Base-by-base conservation (phyloP, 148 eudicot genomes). In the Rhododendron williamsianum region DNA sequence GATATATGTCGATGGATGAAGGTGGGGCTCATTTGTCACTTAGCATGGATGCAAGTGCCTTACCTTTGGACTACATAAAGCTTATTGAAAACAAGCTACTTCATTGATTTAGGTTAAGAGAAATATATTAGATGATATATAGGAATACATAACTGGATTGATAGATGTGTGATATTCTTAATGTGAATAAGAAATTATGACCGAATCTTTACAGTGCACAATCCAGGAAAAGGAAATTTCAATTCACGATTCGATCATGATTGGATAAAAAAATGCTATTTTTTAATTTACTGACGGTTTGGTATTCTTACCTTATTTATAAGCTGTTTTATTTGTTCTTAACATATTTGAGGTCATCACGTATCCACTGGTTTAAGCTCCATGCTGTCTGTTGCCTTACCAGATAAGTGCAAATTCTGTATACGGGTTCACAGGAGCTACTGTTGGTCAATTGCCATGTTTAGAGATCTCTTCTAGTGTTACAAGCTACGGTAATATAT, bases 321-420 rank as follows among this genome's bases (percentile, higher is more conserved):
- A 71, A 27, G 76, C 36, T 27, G 76, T 71, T 36, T 35, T 30
- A 52, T 48, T 36, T 23, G 27, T 72, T 58, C 81, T 84, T 76
- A 30, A 46, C n/a, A 7, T 36, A 54, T n/a, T n/a, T 72, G 38
- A 41, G 33, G 43, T 27, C 33, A 11, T 54, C 11, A 58, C 9
- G 13, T 49, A n/a, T 80, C 58, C 23, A 36, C 4, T 54, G 58
- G 79, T 54, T 78, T 73, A 51, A 86, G 84, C 54, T 83, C 38
- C 16, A n/a, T 60, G 51, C 45, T 83, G 65, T 87, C 46, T 76
- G 80, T 84, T 87, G 86, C 15, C 54, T 77, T 91, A 87, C 87
- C 98, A 97, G 99, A 93, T 97, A 83, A 97, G 99, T 90, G 99
- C 99, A 65, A 97, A 97, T 91, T 97, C 99, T 87, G 98, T 97